Base-by-base conservation (phyloP, 768 basidiomycete genomes). In the Psilocybe cubensis region DNA sequence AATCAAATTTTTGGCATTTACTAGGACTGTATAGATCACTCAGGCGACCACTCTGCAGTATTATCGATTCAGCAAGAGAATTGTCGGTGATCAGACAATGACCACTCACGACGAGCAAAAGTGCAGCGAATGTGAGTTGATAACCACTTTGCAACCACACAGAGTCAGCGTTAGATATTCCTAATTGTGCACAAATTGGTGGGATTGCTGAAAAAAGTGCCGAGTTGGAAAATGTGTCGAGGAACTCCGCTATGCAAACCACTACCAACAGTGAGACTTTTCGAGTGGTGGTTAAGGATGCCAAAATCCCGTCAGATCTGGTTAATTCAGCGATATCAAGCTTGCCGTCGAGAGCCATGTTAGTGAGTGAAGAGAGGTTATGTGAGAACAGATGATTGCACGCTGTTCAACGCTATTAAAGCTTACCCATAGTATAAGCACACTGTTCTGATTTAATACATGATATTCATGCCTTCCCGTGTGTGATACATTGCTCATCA, bases 151-250 rank as follows among this genome's bases (percentile, higher is more conserved):
- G 62, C 3, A 80, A 54, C 80, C 81, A 82, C 29, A 72, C 70
- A 18, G 62, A 66, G 48, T 68, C 57, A 29, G 55, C 67, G 48
- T 62, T 46, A n/a, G 57, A 63, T 20, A 70, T 66, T 24, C 57
- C 48, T 17, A 71, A 47, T 3, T 59, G 46, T 6, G 20, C 4
- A 33, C 67, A 60, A 24, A 80, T 68, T 28, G 66, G 63, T 18
- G 78, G 77, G 43, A 80, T 71, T 11, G 73, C 76, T 5, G 76
- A 66, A 44, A 77, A 73, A 20, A 77, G 67, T 24, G 76, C 69
- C n/a, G 75, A 71, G 56, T 75, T 77, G 60, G 74, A 76, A 66
- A 82, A 76, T 11, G 74, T 63, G 29, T 82, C 81, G 51, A 80
- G 63, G 59, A 78, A 79, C 45, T 76, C 71, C 12, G 78, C 74